These are phyloP conservation scores for Dispira parvispora DNA, from an alignment of 192 early-diverging fungal genomes.

Conservation along the genomic window DNA sequence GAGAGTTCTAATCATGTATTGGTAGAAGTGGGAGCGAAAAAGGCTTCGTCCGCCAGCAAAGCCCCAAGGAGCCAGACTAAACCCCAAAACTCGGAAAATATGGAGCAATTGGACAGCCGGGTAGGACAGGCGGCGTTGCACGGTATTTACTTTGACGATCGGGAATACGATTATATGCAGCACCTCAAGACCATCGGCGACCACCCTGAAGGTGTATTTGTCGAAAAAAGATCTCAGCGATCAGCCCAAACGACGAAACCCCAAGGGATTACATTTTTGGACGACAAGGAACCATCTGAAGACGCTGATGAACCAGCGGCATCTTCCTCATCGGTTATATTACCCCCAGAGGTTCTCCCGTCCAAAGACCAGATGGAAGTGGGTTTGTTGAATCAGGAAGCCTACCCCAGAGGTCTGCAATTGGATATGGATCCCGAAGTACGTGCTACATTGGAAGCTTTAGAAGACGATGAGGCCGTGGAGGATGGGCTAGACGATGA, in stretches of 20 bases:
- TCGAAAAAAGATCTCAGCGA: slow-evolving; percentile 24
- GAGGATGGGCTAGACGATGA: slow-evolving; percentile 65
- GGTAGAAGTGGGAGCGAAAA: slow-evolving; percentile 36
- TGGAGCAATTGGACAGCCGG: slow-evolving; percentile 21
- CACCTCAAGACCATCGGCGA: slow-evolving; percentile 74
- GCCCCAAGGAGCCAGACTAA: slow-evolving; percentile 14
- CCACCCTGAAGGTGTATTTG: slow-evolving; percentile 50
- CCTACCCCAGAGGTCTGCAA: slow-evolving; percentile 37
- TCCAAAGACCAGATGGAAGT: slow-evolving; percentile 49
- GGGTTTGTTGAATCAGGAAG: slow-evolving; percentile 53
- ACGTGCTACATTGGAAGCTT: slow-evolving; percentile 78
- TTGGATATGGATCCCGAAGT: slow-evolving; percentile 67
- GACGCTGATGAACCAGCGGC: slow-evolving; percentile 9
- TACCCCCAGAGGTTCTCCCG: slow-evolving; percentile 63
- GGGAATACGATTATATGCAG: slow-evolving; percentile 86
- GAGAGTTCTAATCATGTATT: slow-evolving; percentile 64
- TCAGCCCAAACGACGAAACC: slow-evolving; percentile 16
- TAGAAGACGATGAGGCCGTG: slow-evolving; percentile 83
- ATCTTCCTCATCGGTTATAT: slow-evolving; percentile 20
- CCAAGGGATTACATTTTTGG: neutral
- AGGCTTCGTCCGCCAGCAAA: slow-evolving; percentile 16
- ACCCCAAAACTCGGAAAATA: slow-evolving; percentile 15
- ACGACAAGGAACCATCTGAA: slow-evolving; percentile 4
- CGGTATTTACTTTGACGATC: slow-evolving; percentile 82
- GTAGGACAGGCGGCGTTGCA: slow-evolving; percentile 67